These are phyloP conservation scores for Crassisporium funariophilum DNA, from an alignment of 768 basidiomycete species.

Conservation along the genomic window DNA sequence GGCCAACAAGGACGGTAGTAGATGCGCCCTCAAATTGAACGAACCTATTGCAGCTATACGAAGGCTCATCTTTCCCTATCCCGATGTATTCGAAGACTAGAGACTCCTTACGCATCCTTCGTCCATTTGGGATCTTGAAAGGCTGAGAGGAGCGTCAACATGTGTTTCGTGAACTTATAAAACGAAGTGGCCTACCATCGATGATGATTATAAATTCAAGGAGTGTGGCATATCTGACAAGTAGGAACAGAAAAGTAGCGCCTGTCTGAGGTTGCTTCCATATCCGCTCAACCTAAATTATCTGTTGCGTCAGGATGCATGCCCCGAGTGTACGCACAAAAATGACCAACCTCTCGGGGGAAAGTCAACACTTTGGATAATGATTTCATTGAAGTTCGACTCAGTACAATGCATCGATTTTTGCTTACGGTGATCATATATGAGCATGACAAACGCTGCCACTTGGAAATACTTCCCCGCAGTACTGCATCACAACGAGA, in stretches of 20 bases:
- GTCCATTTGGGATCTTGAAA: neutral
- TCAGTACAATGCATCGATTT: too few relatives aligned
- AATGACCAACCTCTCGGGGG: neutral
- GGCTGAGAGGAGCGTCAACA: neutral
- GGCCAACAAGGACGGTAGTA: neutral
- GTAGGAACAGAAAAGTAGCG: neutral
- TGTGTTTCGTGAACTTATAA: neutral
- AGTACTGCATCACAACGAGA: too few relatives aligned
- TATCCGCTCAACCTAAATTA: neutral
- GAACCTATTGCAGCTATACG: neutral
- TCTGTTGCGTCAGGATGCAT: neutral
- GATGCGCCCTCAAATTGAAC: neutral
- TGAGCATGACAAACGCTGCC: conserved; percentile 12
- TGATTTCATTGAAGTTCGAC: too few relatives aligned
- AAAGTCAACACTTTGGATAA: neutral
- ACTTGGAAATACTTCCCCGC: conserved; percentile 18
- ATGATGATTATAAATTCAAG: neutral
- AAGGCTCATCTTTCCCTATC: neutral
- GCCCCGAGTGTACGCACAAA: neutral
- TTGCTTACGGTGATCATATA: conserved; percentile 16
- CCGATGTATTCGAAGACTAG: neutral
- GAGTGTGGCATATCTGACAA: neutral
- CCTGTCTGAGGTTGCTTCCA: neutral
- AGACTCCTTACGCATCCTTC: neutral
- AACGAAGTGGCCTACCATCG: neutral